Percentiles rank a stretch among this genome's conserved stretches.
phyloP scores from a whole-genome alignment of 2,329 filamentous ascomycete species.

The Ceratocystis cacaofunesta region DNA sequence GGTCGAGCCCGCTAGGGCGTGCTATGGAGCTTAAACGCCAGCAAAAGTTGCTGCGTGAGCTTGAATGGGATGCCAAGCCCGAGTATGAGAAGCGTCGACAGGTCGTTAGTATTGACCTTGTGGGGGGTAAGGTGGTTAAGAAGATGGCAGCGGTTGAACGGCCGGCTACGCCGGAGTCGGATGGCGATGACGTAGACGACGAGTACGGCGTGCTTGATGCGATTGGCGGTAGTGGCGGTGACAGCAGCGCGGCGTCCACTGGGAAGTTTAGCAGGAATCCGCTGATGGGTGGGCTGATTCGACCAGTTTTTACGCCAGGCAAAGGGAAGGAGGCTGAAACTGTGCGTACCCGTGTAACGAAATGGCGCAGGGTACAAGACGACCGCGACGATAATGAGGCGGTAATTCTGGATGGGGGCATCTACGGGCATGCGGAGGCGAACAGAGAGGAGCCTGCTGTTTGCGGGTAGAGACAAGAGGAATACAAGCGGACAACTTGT shows the following conservation, averaged over 20 bases:
- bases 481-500: neutral
- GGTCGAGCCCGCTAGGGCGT: slow-evolving; percentile 70
- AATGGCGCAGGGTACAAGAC: slow-evolving; percentile 48
- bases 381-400: slow-evolving; percentile 43
- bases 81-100: slow-evolving; percentile 82
- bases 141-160: slow-evolving; percentile 51
- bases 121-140: slow-evolving; percentile 59
- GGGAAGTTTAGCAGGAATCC: slow-evolving; percentile 57
- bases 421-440: slow-evolving; percentile 27
- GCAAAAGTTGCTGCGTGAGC: slow-evolving; percentile 66
- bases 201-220: slow-evolving; percentile 19
- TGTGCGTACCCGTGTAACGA: slow-evolving; percentile 25
- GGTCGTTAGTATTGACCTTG: slow-evolving; percentile 72
- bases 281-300: slow-evolving; percentile 48
- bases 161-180: slow-evolving; percentile 38
- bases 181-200: slow-evolving; percentile 25
- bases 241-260: slow-evolving; percentile 23
- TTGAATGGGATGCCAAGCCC: slow-evolving; percentile 71
- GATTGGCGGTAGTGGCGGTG: slow-evolving; percentile 12
- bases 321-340: slow-evolving; percentile 35
- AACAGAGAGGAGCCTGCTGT: slow-evolving; percentile 26
- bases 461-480: slow-evolving; percentile 23
- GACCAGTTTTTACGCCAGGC: slow-evolving; percentile 39
- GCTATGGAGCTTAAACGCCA: slow-evolving; percentile 73
- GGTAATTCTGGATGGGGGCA: slow-evolving; percentile 43